phyloP scores from a whole-genome alignment of 306 rosid species.

The Macrotyloma uniflorum region DNA sequence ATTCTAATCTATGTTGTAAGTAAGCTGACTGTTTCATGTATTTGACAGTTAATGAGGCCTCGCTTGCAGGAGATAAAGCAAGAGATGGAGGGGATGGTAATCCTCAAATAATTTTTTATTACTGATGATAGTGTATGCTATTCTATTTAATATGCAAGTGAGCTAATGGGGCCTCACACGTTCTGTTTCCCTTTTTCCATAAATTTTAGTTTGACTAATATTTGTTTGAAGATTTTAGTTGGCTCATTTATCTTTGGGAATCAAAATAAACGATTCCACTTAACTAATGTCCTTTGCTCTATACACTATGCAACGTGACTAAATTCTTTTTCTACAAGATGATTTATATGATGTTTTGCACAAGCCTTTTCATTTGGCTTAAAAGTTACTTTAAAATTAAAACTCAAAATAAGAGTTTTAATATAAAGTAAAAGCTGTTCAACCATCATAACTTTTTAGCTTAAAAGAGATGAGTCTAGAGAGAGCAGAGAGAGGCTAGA shows the following conservation, averaged over 20 bases:
- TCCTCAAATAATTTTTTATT: conserved; percentile 24
- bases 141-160: conserved; percentile 4
- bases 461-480: neutral
- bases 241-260: conserved; percentile 13
- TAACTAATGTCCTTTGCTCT: neutral
- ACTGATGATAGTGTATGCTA: neutral
- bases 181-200: neutral
- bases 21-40: conserved; percentile 20
- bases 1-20: conserved; percentile 14
- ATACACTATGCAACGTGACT: neutral
- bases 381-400: neutral
- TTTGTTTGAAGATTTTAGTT: conserved; percentile 3
- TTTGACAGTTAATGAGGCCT: conserved; percentile 75
- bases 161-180: neutral
- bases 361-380: neutral
- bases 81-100: conserved; percentile 68
- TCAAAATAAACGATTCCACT: conserved; percentile 12
- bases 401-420: neutral
- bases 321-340: neutral
- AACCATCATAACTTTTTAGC: neutral
- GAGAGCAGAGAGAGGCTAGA: neutral
- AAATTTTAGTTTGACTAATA: conserved; percentile 2
- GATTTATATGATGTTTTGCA: neutral
- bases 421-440: neutral
- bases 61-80: conserved; percentile 64